Percentiles rank a stretch among this genome's conserved stretches.
phyloP scores from a whole-genome alignment of 129 eudicot genomes.

The Erigeron canadensis region DNA sequence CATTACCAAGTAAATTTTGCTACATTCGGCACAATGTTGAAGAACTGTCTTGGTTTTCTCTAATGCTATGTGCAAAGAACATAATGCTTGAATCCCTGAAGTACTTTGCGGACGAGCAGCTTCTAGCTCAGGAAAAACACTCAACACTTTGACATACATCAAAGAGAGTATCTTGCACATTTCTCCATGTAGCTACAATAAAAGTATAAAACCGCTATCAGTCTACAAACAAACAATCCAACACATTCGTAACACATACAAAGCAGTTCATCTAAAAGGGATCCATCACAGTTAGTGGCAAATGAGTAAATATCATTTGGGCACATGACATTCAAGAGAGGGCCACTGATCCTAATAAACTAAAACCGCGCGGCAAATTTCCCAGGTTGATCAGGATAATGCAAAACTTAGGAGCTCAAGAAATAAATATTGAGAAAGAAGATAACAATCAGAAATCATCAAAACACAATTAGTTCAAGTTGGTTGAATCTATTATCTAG shows the following conservation, averaged over 20 bases:
- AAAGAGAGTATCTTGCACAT: constrained; percentile 79
- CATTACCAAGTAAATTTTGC: constrained; percentile 90
- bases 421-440: not conserved
- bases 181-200: constrained; percentile 84
- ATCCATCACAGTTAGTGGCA: not conserved
- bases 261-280: not conserved
- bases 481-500: not conserved
- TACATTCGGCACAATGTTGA: constrained; percentile 87
- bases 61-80: constrained; percentile 86
- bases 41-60: constrained; percentile 88
- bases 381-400: not conserved
- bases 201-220: constrained; percentile 12
- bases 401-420: not conserved
- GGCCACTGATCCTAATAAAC: no score
- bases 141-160: constrained; percentile 65
- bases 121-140: constrained; percentile 78
- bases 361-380: not conserved
- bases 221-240: constrained; percentile 3
- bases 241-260: not conserved
- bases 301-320: not conserved
- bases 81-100: constrained; percentile 89
- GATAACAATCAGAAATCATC: not conserved
- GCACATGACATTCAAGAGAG: not conserved
- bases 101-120: constrained; percentile 89
- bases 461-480: not conserved